phyloP scores from a whole-genome alignment of 768 basidiomycete species.

The Leccinum incarnatum region DNA sequence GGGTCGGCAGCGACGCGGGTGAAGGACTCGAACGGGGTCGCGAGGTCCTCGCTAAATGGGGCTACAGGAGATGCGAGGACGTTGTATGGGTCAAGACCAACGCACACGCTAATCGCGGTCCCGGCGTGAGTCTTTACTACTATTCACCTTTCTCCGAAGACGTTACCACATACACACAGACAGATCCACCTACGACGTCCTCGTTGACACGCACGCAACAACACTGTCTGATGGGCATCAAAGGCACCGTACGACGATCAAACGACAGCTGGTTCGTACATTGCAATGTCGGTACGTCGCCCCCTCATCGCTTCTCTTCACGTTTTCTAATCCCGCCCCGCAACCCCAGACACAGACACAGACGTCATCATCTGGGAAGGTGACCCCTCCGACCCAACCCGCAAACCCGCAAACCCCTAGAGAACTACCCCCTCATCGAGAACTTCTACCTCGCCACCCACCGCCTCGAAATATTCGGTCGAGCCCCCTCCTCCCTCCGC shows the following conservation, averaged over 20 bases:
- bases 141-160: background rate
- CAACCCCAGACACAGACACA: constrained; percentile 71
- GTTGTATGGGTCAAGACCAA: constrained; percentile 99
- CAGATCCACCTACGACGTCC: constrained; percentile 82
- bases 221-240: constrained; percentile 95
- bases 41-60: constrained; percentile 91
- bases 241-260: constrained; percentile 91
- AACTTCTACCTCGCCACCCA: constrained; percentile 96
- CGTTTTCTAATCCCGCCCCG: background rate
- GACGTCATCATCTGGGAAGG: constrained; percentile 97
- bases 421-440: constrained; percentile 94
- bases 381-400: constrained; percentile 68
- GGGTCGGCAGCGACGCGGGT: constrained; percentile 90
- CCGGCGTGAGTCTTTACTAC: constrained; percentile 51
- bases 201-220: constrained; percentile 89
- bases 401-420: constrained; percentile 72
- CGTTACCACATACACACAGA: constrained; percentile 38
- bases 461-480: constrained; percentile 87
- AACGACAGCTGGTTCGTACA: constrained; percentile 97
- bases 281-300: constrained; percentile 84
- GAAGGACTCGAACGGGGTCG: constrained; percentile 90
- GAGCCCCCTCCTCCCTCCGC: constrained; percentile 61
- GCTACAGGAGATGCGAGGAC: constrained; percentile 92
- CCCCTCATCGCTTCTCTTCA: background rate
- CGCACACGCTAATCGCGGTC: constrained; percentile 61